Conservation (phyloP, 208 protist genomes). For the Herpetomonas samuelpessoai region DNA sequence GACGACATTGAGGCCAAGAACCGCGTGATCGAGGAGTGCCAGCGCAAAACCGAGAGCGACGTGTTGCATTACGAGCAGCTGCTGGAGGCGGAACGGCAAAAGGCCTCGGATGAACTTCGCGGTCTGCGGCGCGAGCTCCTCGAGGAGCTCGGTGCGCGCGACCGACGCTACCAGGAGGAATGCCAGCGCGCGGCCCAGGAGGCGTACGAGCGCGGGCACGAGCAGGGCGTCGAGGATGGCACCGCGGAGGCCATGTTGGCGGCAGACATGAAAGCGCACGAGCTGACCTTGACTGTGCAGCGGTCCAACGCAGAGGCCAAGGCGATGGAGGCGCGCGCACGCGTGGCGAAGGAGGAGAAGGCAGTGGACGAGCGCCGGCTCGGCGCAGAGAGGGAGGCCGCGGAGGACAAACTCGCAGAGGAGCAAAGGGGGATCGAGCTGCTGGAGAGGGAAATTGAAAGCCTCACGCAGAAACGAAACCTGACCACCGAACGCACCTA, state of each 20-base stretch:
- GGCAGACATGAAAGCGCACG: constrained; percentile 40
- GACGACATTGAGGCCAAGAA: constrained; percentile 55
- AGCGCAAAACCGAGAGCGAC: constrained; percentile 65
- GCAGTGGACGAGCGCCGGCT: constrained; percentile 14
- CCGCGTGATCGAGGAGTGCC: constrained; percentile 42
- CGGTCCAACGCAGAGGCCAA: constrained; percentile 48
- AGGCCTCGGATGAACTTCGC: constrained; percentile 48
- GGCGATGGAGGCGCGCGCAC: constrained; percentile 38
- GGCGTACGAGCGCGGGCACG: constrained; percentile 51
- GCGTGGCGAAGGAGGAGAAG: constrained; percentile 19
- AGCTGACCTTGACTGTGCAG: constrained; percentile 43
- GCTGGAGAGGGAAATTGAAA: too few relatives aligned
- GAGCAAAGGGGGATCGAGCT: too few relatives aligned
- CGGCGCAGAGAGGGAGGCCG: constrained; percentile 13
- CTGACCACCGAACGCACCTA: too few relatives aligned
- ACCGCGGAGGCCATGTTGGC: constrained; percentile 41
- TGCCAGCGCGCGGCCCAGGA: constrained; percentile 43
- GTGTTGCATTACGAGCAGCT: constrained; percentile 52
- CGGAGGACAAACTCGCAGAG: too few relatives aligned
- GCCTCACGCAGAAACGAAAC: too few relatives aligned
- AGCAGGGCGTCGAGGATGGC: constrained; percentile 59
- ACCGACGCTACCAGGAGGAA: constrained; percentile 49
- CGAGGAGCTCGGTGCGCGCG: constrained; percentile 43
- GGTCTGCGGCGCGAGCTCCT: constrained; percentile 66
- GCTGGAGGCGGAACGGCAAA: constrained; percentile 60